Percentiles rank a stretch among this genome's conserved stretches.
phyloP scores from a whole-genome alignment of 1,139 yeast genomes.

The Scheffersomyces illinoinensis region DNA sequence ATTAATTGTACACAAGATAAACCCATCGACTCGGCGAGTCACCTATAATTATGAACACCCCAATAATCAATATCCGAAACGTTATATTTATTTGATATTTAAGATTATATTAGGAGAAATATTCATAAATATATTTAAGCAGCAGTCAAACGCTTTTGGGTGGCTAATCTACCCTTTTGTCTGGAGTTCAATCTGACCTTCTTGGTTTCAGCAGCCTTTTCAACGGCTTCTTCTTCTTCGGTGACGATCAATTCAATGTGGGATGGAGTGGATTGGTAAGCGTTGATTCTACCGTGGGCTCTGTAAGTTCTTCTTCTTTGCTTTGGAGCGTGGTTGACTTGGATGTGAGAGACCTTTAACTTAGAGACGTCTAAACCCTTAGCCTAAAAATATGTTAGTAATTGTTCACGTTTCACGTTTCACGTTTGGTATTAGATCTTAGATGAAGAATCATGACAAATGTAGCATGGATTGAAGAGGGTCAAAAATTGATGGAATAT shows the following conservation, averaged over 20 bases:
- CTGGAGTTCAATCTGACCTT: slow-evolving; percentile 81
- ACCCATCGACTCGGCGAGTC: not conserved
- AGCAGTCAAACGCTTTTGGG: slow-evolving; percentile 66
- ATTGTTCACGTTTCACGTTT: not conserved
- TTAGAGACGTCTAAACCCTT: slow-evolving; percentile 97
- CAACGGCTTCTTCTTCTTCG: slow-evolving; percentile 93
- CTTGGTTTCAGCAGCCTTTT: slow-evolving; percentile 87
- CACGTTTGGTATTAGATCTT: not conserved
- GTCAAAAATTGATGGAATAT: not conserved
- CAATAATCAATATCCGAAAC: not conserved
- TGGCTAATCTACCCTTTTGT: slow-evolving; percentile 90
- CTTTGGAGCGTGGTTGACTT: slow-evolving; percentile 99
- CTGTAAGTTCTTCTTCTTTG: slow-evolving; percentile 99
- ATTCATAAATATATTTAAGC: slow-evolving; percentile 17
- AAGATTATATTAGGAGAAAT: slow-evolving; percentile 1
- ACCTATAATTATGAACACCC: not conserved
- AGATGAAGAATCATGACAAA: not conserved
- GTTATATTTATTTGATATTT: not conserved
- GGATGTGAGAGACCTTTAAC: slow-evolving; percentile 95
- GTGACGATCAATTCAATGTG: slow-evolving; percentile 97
- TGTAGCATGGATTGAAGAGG: not conserved
- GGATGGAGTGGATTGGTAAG: slow-evolving; percentile 97
- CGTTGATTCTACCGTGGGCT: slow-evolving; percentile 99
- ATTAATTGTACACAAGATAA: not conserved
- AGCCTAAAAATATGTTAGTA: slow-evolving; percentile 35